These are phyloP conservation scores for Kodamaea nitidulidarum DNA, from an alignment of 805 yeast species.

Conservation along the genomic window DNA sequence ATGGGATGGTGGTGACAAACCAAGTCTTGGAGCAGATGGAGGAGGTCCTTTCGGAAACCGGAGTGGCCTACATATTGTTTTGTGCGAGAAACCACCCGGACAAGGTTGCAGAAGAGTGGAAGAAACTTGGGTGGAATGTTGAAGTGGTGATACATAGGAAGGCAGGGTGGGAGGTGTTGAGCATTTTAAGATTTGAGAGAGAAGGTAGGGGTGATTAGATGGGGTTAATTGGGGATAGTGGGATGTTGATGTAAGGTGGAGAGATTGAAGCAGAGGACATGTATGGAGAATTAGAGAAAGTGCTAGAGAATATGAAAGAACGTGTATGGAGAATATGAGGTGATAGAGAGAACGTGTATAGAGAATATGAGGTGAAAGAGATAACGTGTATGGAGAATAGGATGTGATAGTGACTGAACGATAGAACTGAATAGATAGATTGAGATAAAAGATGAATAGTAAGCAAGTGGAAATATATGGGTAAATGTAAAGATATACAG, in stretches of 20 bases:
- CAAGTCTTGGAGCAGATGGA: conserved; percentile 53
- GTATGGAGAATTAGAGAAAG: too few relatives aligned
- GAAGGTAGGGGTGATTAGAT: background rate
- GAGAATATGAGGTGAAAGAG: too few relatives aligned
- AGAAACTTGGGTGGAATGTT: conserved; percentile 48
- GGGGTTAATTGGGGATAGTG: background rate
- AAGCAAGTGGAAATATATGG: too few relatives aligned
- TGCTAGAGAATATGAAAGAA: too few relatives aligned
- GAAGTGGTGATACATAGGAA: conserved; percentile 58
- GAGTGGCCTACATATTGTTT: conserved; percentile 83
- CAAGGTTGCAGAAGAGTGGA: conserved; percentile 48
- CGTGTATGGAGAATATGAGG: too few relatives aligned
- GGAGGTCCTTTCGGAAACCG: conserved; percentile 49
- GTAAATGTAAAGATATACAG: too few relatives aligned
- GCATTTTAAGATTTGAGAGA: conserved; percentile 58
- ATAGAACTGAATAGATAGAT: too few relatives aligned
- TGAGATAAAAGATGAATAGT: too few relatives aligned
- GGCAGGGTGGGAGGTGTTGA: conserved; percentile 94
- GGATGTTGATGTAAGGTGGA: background rate
- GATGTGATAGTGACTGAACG: too few relatives aligned
- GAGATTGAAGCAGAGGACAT: background rate
- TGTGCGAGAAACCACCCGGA: conserved; percentile 89
- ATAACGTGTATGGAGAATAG: too few relatives aligned
- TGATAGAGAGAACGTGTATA: too few relatives aligned
- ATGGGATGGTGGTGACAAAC: conserved; percentile 87